Base-by-base conservation (phyloP, 2,329 filamentous ascomycete species). In the Colletotrichum sojae region DNA sequence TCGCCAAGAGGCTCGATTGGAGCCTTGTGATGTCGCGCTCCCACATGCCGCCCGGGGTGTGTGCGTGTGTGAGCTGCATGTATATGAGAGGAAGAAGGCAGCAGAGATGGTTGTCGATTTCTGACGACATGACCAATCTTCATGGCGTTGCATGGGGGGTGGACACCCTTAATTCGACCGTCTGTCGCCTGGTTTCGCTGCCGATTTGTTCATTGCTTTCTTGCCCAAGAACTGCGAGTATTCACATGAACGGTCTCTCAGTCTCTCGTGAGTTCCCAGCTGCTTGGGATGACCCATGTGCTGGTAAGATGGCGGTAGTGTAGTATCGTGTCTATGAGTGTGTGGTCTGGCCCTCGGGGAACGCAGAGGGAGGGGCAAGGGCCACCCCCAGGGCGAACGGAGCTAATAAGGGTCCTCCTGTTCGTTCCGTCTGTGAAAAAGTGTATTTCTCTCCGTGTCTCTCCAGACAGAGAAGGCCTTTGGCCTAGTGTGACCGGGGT, bases 71-170 rank as follows among this genome's bases (percentile, higher is more conserved):
- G n/a, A n/a, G n/a, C 16, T 43, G 8, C 5, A 43, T 43, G 40
- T 36, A 36, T 36, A n/a, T 43, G 5, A 6, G 25, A 51, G 31
- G 27, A 66, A 22, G 54, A 10, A 36, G 31, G 31, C 2, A 10
- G 31, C 5, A 36, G 8, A 10, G 31, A 36, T 36, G 31, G 31
- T 36, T 10, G 10, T 54, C 51, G 51, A 49, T 52, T 66, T 55
- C 66, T 69, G 66, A 66, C 66, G 61, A 60, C 66, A 69, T 65
- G 48, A n/a, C 36, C 43, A 59, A 45, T 60, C 40, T 65, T 16
- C 18, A 52, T 65, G 43, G 66, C 43, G 66, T 56, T 10, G 48
- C 54, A 60, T 55, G 55, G 20, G 40, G 22, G 40, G 22, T 52
- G 8, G 12, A 60, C 54, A 59, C 65, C 54, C 54, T 36, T 36